Evolutionary conservation across 805 yeast genomes (phyloP).

Genomic region (Teunomyces pallodes): DNA sequence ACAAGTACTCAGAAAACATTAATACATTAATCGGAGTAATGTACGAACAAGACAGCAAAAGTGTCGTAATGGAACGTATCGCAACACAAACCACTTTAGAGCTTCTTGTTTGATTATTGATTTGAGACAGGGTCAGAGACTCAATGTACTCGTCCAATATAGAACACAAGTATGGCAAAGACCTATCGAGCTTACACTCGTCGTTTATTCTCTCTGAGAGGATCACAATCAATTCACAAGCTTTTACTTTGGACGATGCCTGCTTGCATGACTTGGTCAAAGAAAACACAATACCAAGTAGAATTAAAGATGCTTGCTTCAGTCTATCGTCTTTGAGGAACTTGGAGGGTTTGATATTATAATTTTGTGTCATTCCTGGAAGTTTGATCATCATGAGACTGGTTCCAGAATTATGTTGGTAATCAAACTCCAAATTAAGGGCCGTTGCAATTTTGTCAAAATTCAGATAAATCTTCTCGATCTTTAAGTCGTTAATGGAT

Average conservation of each 20-base stretch:
- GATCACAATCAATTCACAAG: constrained; percentile 73
- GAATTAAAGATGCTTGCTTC: constrained; percentile 53
- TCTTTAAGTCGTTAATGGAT: constrained; percentile 43
- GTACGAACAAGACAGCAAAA: constrained; percentile 59
- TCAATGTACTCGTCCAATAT: constrained; percentile 59
- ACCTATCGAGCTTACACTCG: constrained; percentile 80
- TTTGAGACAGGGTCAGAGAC: background rate
- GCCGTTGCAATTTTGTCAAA: constrained; percentile 45
- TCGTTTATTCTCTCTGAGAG: constrained; percentile 76
- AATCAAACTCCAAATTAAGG: constrained; percentile 14
- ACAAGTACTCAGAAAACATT: constrained; percentile 76
- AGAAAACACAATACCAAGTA: constrained; percentile 58
- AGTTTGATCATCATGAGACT: constrained; percentile 45
- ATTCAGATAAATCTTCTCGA: constrained; percentile 57
- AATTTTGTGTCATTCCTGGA: constrained; percentile 49
- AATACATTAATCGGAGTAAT: constrained; percentile 74
- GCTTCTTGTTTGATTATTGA: constrained; percentile 18
- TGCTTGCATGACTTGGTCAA: constrained; percentile 58
- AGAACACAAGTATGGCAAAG: constrained; percentile 75
- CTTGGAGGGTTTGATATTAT: constrained; percentile 34
- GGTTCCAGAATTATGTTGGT: constrained; percentile 3
- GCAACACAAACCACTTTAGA: constrained; percentile 67
- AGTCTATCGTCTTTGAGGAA: constrained; percentile 17
- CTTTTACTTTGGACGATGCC: constrained; percentile 60
- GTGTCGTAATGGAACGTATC: constrained; percentile 61